These are phyloP conservation scores for Populus hybrid DNA, from an alignment of 441 rosid species.

Conservation along the genomic window DNA sequence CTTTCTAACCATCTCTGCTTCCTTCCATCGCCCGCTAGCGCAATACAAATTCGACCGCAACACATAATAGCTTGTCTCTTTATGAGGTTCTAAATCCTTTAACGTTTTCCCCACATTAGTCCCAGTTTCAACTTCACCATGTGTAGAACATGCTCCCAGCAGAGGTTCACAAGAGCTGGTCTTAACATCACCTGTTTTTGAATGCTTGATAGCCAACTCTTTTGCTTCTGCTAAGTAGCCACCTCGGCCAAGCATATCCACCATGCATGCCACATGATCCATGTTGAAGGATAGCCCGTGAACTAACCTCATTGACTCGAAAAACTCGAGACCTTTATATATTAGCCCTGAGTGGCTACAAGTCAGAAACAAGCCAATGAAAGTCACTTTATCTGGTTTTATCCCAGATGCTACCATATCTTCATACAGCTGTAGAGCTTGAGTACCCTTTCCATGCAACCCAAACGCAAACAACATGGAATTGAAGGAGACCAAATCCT, in stretches of 20 bases:
- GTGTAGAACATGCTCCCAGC: constrained; percentile 59
- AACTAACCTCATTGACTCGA: constrained; percentile 43
- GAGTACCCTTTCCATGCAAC: constrained; percentile 57
- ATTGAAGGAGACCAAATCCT: constrained; percentile 73
- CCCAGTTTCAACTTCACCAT: constrained; percentile 43
- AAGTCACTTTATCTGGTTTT: constrained; percentile 69
- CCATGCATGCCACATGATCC: constrained; percentile 67
- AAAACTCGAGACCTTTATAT: constrained; percentile 44
- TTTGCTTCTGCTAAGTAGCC: constrained; percentile 62
- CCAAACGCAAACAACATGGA: constrained; percentile 68
- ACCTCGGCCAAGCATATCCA: constrained; percentile 73
- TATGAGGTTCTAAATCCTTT: constrained; percentile 33
- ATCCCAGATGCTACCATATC: constrained; percentile 47
- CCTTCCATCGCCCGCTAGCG: constrained; percentile 59
- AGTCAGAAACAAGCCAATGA: constrained; percentile 60
- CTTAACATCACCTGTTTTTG: constrained; percentile 9
- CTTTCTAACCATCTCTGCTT: constrained; percentile 65
- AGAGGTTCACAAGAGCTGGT: constrained; percentile 44
- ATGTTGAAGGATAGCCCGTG: constrained; percentile 39
- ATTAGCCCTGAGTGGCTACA: constrained; percentile 79
- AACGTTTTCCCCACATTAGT: constrained; percentile 33
- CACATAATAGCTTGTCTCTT: constrained; percentile 55
- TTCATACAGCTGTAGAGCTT: constrained; percentile 48
- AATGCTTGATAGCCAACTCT: constrained; percentile 35
- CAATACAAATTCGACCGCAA: constrained; percentile 62